Conservation (phyloP, 148 eudicot species). For the Vaccinium corymbosum region DNA sequence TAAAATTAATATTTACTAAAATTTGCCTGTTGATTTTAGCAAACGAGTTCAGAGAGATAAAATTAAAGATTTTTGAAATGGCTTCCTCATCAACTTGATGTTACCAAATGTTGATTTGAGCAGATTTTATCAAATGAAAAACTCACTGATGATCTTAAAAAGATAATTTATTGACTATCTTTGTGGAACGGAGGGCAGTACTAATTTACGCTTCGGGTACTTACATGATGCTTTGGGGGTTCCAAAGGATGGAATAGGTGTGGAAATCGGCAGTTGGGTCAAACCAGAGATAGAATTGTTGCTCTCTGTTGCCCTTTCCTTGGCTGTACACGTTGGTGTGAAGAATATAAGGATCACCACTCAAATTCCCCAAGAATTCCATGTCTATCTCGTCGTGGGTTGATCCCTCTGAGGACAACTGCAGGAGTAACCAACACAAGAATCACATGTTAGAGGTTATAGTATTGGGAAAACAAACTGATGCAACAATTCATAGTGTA, state of each 20-base stretch:
- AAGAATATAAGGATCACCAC: conserved; percentile 1
- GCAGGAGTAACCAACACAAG: neutral
- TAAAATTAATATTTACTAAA: too few species aligned
- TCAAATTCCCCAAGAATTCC: conserved; percentile 6
- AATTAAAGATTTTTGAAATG: too few species aligned
- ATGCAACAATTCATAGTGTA: too few species aligned
- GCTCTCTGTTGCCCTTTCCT: neutral
- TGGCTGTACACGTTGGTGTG: neutral
- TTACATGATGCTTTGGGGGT: conserved; percentile 1
- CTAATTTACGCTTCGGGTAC: neutral
- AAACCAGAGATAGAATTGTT: neutral
- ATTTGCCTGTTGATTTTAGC: too few species aligned
- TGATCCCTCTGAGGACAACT: neutral
- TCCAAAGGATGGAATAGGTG: conserved; percentile 4
- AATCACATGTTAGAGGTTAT: neutral
- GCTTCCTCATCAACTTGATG: too few species aligned
- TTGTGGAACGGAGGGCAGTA: too few species aligned
- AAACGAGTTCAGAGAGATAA: too few species aligned
- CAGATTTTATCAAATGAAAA: too few species aligned
- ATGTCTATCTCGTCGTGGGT: conserved; percentile 8
- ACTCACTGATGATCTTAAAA: too few species aligned
- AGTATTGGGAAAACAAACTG: neutral
- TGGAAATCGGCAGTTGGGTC: conserved; percentile 7
- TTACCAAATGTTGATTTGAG: too few species aligned
- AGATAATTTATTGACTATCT: too few species aligned